Evolutionary conservation across 148 eudicot species (phyloP), one percentile per base, ranked within the genome.

Genomic region (Rhododendron williamsianum): DNA sequence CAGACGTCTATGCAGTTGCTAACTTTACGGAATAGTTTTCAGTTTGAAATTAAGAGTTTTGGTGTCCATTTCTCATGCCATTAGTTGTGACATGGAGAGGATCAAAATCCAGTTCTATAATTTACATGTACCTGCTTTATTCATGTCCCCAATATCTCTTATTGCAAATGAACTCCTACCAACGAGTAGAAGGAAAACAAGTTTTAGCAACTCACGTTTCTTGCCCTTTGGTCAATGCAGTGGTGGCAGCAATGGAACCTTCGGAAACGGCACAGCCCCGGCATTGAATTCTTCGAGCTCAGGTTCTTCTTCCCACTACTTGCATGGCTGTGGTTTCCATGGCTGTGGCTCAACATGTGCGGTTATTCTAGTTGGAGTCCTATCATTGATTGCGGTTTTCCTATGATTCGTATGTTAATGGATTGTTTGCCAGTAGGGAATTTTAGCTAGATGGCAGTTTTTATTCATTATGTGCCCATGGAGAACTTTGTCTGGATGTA

Each of bases 221-320:
- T 51, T 85, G 38, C 54, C 49, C 38, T 23, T 23, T 43, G 74
- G 45, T 48, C 71, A 12, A 63, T 79, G 78, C 81, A 87, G 91
- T 33, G 82, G 86, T 76, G 90, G 80, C 67, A 77, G 79, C 9
- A 94, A 93, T 58, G 93, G 88, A 51, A 88, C 90, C 36, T 82
- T 91, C 73, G 78, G 87, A 78, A 94, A 94, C 84, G 77, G 88
- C 80, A 90, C 91, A 56, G 92, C 89, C 74, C 90, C 95, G n/a
- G 84, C 93, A 73, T 88, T 92, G 89, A 88, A 88, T 83, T 88
- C 95, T 11, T 87, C 88, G 79, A 89, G 88, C 88, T 90, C 94
- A 4, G 87, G 63, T 52, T 87, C 90, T 84, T 82, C 85, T 18
- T 63, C 81, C 11, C 80, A 30, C 65, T 35, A 46, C 80, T 35